A percentile compares a stretch with the other conserved stretches of the same genome.
Conservation (phyloP, 192 early-diverging fungal species). For the Rhizoclosmatium sp. region DNA sequence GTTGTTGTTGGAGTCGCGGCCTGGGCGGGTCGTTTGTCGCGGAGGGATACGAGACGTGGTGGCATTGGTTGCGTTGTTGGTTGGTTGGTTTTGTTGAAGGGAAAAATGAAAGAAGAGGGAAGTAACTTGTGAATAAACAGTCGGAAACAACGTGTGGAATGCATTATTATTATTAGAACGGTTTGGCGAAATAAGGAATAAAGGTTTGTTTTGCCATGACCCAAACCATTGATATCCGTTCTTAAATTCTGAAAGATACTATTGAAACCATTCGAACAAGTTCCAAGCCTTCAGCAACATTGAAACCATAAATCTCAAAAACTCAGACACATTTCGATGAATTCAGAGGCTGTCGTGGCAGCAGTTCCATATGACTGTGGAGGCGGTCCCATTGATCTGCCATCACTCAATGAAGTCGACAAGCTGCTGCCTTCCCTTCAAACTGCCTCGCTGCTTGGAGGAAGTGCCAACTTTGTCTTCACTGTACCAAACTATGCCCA, state of each 20-base stretch:
- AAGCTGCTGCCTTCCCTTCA: neutral
- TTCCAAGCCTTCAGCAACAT: too few relatives aligned
- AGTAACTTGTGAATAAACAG: too few relatives aligned
- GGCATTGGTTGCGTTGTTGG: neutral
- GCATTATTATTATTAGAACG: too few relatives aligned
- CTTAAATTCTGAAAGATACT: too few relatives aligned
- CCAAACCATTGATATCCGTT: too few relatives aligned
- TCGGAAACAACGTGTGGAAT: too few relatives aligned
- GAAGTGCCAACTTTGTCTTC: neutral
- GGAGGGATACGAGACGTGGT: neutral
- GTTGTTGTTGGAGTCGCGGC: neutral
- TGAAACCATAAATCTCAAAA: too few relatives aligned
- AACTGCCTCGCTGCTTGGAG: neutral
- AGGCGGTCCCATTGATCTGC: neutral
- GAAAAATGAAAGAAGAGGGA: neutral
- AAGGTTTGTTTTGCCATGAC: too few relatives aligned
- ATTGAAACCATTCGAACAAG: too few relatives aligned
- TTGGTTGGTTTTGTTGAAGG: neutral
- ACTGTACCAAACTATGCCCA: constrained; percentile 5
- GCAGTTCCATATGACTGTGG: neutral
- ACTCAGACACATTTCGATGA: too few relatives aligned
- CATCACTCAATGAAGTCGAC: neutral
- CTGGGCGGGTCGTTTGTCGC: neutral
- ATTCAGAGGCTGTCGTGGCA: too few relatives aligned
- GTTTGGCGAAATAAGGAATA: too few relatives aligned